These are phyloP conservation scores for Aaosphaeria arxii DNA, from an alignment of 2,329 filamentous ascomycete genomes.

Conservation along the genomic window DNA sequence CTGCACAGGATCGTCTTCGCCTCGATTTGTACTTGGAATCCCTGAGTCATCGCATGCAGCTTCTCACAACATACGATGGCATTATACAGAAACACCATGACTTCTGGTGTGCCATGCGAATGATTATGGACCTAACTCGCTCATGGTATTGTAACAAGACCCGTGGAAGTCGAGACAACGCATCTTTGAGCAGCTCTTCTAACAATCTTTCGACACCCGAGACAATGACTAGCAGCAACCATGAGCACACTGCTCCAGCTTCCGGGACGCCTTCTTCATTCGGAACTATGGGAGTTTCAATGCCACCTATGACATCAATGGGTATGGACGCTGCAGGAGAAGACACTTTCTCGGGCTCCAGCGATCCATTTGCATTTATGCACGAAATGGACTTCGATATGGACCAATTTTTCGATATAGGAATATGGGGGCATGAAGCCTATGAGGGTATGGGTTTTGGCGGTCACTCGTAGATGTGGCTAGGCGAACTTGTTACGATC, in stretches of 20 bases:
- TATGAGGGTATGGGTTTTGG: conserved; percentile 29
- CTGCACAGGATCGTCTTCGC: conserved; percentile 27
- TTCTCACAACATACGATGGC: conserved; percentile 21
- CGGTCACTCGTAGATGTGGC: neutral
- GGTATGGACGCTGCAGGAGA: conserved; percentile 3
- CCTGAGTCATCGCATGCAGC: conserved; percentile 32
- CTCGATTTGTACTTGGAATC: conserved; percentile 32
- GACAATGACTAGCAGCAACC: neutral
- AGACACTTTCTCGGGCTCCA: neutral
- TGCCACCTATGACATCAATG: neutral
- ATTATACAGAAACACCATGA: conserved; percentile 21
- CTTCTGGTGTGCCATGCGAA: conserved; percentile 29
- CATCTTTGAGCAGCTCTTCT: conserved; percentile 1
- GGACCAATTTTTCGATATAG: conserved; percentile 31
- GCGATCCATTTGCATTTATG: conserved; percentile 22
- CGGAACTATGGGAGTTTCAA: neutral
- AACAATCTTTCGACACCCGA: conserved; percentile 6
- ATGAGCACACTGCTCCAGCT: neutral
- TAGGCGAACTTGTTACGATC: too few species aligned
- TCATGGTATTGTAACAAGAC: conserved; percentile 28
- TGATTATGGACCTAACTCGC: conserved; percentile 27
- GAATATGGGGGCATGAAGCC: conserved; percentile 26
- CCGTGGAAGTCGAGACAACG: conserved; percentile 2
- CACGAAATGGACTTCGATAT: conserved; percentile 27
- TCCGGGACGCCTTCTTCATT: neutral